Percentiles rank a stretch among this genome's conserved stretches.
Conservation (phyloP, 2,329 filamentous ascomycete species). For the Cadophora sp. region DNA sequence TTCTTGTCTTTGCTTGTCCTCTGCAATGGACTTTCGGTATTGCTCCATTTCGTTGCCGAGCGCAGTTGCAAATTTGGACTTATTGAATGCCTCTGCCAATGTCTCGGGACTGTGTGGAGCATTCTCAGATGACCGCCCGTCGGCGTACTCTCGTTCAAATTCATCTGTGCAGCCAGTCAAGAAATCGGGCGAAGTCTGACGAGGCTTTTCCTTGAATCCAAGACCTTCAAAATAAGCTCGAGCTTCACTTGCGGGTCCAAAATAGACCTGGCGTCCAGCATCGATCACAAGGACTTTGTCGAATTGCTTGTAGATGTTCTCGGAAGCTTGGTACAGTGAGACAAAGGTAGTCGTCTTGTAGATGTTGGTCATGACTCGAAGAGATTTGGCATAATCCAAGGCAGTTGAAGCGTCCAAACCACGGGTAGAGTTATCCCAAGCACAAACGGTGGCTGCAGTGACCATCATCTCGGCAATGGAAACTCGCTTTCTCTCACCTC, state of each 20-base stretch:
- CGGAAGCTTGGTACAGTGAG: conserved; percentile 72
- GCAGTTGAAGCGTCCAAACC: conserved; percentile 83
- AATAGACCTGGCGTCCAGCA: conserved; percentile 70
- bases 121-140: conserved; percentile 68
- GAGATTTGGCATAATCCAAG: conserved; percentile 75
- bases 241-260: conserved; percentile 66
- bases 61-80: conserved; percentile 63
- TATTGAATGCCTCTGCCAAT: conserved; percentile 72
- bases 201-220: conserved; percentile 61
- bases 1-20: conserved; percentile 71
- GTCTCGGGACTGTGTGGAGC: conserved; percentile 72
- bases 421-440: conserved; percentile 82
- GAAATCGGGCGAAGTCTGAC: conserved; percentile 78
- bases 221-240: conserved; percentile 70
- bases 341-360: conserved; percentile 73
- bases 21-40: conserved; percentile 69
- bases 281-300: conserved; percentile 85
- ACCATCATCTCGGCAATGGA: conserved; percentile 80
- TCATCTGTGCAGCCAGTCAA: conserved; percentile 79
- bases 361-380: conserved; percentile 78
- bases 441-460: conserved; percentile 74
- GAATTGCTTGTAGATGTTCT: conserved; percentile 75
- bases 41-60: conserved; percentile 70
- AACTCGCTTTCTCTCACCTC: conserved; percentile 82
- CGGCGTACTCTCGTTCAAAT: conserved; percentile 80